Percentiles rank a stretch among this genome's conserved stretches.
Evolutionary conservation across 2,329 filamentous ascomycete species (phyloP).

Genomic region (Paecilomyces formosus): DNA sequence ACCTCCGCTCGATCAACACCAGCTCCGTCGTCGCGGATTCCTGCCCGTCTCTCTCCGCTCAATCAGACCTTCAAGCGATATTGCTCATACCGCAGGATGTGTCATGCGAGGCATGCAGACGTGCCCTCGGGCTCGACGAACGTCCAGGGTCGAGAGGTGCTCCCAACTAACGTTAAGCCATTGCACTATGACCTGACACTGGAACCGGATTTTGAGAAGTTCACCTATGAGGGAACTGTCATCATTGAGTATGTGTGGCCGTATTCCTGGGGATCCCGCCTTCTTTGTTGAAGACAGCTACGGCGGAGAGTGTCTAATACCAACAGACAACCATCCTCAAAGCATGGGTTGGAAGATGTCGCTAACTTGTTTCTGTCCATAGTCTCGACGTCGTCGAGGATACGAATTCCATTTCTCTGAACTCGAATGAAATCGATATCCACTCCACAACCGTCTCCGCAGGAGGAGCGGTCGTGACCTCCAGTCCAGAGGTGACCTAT

Average conservation of each 20-base stretch:
- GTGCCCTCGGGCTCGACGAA: constrained; percentile 49
- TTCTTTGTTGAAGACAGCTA: neutral
- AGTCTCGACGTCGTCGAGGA: constrained; percentile 77
- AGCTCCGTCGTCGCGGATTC: constrained; percentile 9
- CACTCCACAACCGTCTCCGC: constrained; percentile 62
- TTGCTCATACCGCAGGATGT: constrained; percentile 70
- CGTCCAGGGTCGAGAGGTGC: constrained; percentile 68
- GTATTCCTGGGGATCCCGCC: neutral
- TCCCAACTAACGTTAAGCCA: constrained; percentile 89
- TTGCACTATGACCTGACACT: constrained; percentile 84
- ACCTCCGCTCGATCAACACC: constrained; percentile 11
- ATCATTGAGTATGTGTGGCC: constrained; percentile 59
- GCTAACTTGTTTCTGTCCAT: neutral
- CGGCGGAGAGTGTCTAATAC: neutral
- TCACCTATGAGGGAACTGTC: constrained; percentile 79
- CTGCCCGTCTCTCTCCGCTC: constrained; percentile 17
- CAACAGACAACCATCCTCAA: neutral
- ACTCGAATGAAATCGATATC: constrained; percentile 81
- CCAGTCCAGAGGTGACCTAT: constrained; percentile 62
- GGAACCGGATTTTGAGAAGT: constrained; percentile 82
- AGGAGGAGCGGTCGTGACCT: constrained; percentile 47
- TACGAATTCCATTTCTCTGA: constrained; percentile 76
- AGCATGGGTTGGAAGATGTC: neutral
- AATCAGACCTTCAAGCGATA: constrained; percentile 41
- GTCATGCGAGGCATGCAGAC: constrained; percentile 59